Percentiles rank a stretch among this genome's conserved stretches.
phyloP scores from a whole-genome alignment of 768 basidiomycete species.

The Pluteus cervinus region DNA sequence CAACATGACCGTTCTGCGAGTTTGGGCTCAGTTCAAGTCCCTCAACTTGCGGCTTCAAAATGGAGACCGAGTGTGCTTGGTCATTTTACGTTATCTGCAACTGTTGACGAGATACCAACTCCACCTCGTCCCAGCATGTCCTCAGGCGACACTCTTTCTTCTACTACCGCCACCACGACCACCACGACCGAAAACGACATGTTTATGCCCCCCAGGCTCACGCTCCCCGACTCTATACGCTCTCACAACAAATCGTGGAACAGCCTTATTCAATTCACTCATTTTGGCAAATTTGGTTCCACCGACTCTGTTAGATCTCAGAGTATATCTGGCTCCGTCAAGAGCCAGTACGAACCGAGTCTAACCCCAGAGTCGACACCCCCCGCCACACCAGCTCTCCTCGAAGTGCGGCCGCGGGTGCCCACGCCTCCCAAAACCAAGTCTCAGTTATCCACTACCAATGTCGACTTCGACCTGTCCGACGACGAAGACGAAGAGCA shows the following conservation, averaged over 20 bases:
- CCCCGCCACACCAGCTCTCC: constrained; percentile 1
- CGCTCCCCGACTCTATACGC: constrained; percentile 35
- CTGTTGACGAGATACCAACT: constrained; percentile 30
- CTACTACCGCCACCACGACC: constrained; percentile 41
- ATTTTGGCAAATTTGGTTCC: constrained; percentile 17
- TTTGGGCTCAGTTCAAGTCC: constrained; percentile 33
- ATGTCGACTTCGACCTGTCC: constrained; percentile 10
- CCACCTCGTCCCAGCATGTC: constrained; percentile 56
- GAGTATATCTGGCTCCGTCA: constrained; percentile 12
- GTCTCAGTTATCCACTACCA: constrained; percentile 15
- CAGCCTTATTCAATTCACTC: constrained; percentile 24
- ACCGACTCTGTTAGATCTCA: constrained; percentile 26
- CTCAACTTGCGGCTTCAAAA: constrained; percentile 27
- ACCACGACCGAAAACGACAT: constrained; percentile 41
- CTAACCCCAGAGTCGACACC: constrained; percentile 4
- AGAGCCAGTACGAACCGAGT: constrained; percentile 9
- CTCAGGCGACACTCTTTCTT: constrained; percentile 50
- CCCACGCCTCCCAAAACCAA: constrained; percentile 26
- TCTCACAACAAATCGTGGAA: constrained; percentile 25
- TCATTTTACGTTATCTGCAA: constrained; percentile 45
- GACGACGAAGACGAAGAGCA: constrained; percentile 23
- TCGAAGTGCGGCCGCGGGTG: constrained; percentile 14
- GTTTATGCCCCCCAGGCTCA: constrained; percentile 32
- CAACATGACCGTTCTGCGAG: constrained; percentile 47
- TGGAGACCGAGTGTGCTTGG: constrained; percentile 65